Percentiles rank a stretch among this genome's conserved stretches.
phyloP scores from a whole-genome alignment of 495 filamentous ascomycete species.

The Ascobolus immersus region DNA sequence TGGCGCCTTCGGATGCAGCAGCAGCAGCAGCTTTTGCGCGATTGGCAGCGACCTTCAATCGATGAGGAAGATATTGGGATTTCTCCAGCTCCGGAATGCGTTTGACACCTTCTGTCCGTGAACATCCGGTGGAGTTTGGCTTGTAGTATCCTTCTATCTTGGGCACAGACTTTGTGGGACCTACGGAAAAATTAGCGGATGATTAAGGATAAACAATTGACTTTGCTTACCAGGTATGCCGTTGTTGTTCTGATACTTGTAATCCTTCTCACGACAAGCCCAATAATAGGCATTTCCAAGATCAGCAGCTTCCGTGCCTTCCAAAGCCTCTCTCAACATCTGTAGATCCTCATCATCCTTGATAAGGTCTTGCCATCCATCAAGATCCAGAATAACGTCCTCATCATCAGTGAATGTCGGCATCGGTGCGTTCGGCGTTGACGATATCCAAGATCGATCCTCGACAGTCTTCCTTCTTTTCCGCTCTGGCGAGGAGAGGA shows the following conservation, averaged over 20 bases:
- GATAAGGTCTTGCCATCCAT: conserved; percentile 50
- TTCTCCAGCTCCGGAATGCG: conserved; percentile 92
- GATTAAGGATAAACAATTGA: conserved; percentile 2
- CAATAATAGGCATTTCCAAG: conserved; percentile 47
- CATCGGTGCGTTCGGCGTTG: conserved; percentile 28
- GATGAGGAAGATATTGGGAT: conserved; percentile 91
- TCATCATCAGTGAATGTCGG: conserved; percentile 46
- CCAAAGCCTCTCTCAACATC: conserved; percentile 28
- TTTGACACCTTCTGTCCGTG: conserved; percentile 75
- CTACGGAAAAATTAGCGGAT: conserved; percentile 24
- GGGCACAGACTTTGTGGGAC: conserved; percentile 20
- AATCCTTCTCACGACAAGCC: conserved; percentile 74
- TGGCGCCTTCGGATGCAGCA: conserved; percentile 36
- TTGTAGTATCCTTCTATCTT: conserved; percentile 78
- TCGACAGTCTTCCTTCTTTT: conserved; percentile 24
- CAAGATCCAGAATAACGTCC: conserved; percentile 38
- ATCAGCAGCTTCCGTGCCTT: conserved; percentile 22
- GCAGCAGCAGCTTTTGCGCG: conserved; percentile 55
- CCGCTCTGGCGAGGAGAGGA: conserved; percentile 19
- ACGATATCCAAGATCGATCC: conserved; percentile 34
- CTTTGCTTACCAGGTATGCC: conserved; percentile 11
- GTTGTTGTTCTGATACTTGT: conserved; percentile 38
- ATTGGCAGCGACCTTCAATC: conserved; percentile 67
- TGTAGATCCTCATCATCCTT: conserved; percentile 61
- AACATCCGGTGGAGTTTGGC: conserved; percentile 55